Base-by-base conservation (phyloP, 208 protist genomes). In the Kentomonas sorsogonicus region DNA sequence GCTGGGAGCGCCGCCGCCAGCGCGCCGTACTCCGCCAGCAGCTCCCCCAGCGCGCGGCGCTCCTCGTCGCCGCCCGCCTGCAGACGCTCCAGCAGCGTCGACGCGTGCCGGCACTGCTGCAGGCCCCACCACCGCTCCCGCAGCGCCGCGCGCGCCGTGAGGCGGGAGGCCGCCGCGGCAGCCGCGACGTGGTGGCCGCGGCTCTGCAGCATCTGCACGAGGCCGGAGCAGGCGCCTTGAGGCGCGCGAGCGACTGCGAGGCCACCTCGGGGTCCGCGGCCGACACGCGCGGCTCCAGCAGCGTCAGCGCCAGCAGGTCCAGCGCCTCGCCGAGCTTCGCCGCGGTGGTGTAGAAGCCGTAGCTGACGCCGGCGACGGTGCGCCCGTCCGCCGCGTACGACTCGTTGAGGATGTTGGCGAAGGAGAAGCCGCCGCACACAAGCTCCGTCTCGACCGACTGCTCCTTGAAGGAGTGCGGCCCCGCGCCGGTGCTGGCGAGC, bases 341-440 rank as follows among this genome's bases (percentile, higher is more conserved):
- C 54, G 74, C 80, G 1, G 86, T 93, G 2, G 89, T 92, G 71
- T 92, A 93, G 57, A 95, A 95, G 25, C 82, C 76, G 60, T 78
- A 91, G 26, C 60, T 55, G 13, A 74, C 86, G 40, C 89, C 89
- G 33, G 69, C 67, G 30, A 93, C 79, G 66, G 75, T 77, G 40
- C 60, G 66, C 48, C 66, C 70, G 36, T 65, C 72, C 40, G 55
- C 50, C 57, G 59, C 51, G 66, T 89, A 91, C 23, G 82, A 89
- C 62, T 88, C 74, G 43, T 89, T 91, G 33, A 92, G 66, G 31
- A 80, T 31, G 13, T 79, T 74, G 11, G 67, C 54, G 73, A 91
- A 92, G 41, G 53, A 52, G 66, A 95, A 95, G 51, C 88, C 88
- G 22, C 78, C 73, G 73, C 83, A 95, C 30, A 80, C 77, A 15